Evolutionary conservation across 441 rosid genomes (phyloP), one percentile per base, ranked within the genome.

Genomic region (Populus hybrid): DNA sequence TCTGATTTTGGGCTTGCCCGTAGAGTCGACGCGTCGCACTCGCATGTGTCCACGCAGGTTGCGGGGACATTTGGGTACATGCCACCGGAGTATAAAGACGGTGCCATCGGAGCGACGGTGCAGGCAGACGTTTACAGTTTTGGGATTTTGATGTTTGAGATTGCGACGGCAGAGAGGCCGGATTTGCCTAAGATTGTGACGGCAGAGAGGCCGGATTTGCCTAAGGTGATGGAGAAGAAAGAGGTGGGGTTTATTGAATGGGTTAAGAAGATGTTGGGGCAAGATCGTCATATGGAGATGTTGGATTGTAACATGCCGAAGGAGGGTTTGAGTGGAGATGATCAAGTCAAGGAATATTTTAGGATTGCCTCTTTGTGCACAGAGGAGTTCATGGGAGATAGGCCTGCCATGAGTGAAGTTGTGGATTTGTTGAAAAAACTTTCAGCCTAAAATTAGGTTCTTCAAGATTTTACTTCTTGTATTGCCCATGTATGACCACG

Each of bases 61-160:
- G 99, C 99, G 2, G 98, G 98, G 10, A 93, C 98, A 0, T 90
- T 93, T 91, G 99, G 99, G 18, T 95, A 95, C 80, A 95, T 95
- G 99, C 98, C 99, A 3, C 99, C 99, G 54, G 99, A 95, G 88
- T 95, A 89, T 81, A 82, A 82, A 83, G 94, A 87, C 5, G 99
- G 99, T 42, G 82, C 79, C 74, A 90, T 91, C 1, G 82, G 82
- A 0, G 98, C 99, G 0, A 92, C 98, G 0, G 80, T 81, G 28
- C 80, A 79, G 72, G 93, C 92, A 0, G 99, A 95, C 21, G 96
- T 90, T 2, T 93, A 93, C 54, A 93, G 98, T 50, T 95, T 93
- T 5, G 99, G 98, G 3, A 76, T 95, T 11, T 46, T 95, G 67
- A 95, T 95, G 98, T 36, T 95, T 32, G 98, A 95, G 85, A 78